Base-by-base conservation (phyloP, 805 yeast species). In the Starmerella stellata region DNA sequence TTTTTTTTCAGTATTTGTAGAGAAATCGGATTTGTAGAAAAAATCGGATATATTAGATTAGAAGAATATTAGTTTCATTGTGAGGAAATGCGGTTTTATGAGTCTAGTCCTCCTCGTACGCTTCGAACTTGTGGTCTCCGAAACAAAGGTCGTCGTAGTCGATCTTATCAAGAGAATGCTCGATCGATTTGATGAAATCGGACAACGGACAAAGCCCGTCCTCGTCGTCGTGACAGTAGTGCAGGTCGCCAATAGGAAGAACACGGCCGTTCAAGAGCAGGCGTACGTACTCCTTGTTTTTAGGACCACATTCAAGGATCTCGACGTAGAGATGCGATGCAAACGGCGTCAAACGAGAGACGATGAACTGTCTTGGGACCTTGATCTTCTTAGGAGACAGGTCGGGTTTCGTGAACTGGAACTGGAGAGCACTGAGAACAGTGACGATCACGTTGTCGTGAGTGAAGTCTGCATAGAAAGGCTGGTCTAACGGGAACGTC, bases 391-490 rank as follows among this genome's bases (percentile, higher is more conserved):
- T 63, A 4, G 66, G 53, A 3, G 74, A 65, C 30, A 72, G 61
- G 30, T 62, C 60, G 3, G 44, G 62, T 60, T 41, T 66, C 43
- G 45, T 47, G 44, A 55, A 50, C 30, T 52, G 50, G 35, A 78
- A 53, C 5, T 81, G 83, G 35, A 78, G 57, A 2, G 87, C 78
- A 21, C 79, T 61, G 48, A 75, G 59, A 48, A 66, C 73, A 31
- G 74, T 61, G 44, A 72, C 62, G 31, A 79, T 56, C 44, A 75
- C 77, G 29, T 76, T 68, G 53, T 81, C 93, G 52, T 81, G 93
- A 14, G 80, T 65, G 61, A 79, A 75, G 46, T 73, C 76, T 47
- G 78, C 63, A 64, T 75, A 75, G 35, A 78, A 61, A 39, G 68
- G 66, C 52, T 55, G 69, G 42, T 61, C 65, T 19, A 56, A 45